These are phyloP conservation scores for Cytospora mali DNA, from an alignment of 2,329 filamentous ascomycete genomes.

Conservation along the genomic window DNA sequence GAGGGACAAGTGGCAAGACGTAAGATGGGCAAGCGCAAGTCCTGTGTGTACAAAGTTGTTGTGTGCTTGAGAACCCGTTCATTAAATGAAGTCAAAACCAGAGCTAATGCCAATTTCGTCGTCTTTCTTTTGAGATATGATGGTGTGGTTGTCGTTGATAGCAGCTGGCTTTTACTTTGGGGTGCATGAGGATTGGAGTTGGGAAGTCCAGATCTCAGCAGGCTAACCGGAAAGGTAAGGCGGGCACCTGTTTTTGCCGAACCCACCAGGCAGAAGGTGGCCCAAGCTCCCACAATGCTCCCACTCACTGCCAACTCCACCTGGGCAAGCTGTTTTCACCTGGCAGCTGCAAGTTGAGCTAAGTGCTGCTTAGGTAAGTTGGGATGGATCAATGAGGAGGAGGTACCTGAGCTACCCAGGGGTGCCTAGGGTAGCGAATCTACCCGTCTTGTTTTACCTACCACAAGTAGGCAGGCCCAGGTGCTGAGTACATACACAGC, in stretches of 20 bases:
- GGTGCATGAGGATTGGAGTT: constrained; percentile 1
- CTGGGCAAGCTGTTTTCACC: background rate
- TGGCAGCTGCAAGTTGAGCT: background rate
- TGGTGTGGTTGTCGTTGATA: background rate
- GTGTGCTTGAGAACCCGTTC: background rate
- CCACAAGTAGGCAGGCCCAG: too few relatives aligned
- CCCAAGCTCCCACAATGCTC: background rate
- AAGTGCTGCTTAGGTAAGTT: background rate
- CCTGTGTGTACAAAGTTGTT: constrained; percentile 8
- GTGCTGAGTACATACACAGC: too few relatives aligned
- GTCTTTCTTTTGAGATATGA: background rate
- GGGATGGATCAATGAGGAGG: too few relatives aligned
- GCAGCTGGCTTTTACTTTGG: constrained; percentile 1
- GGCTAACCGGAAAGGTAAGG: constrained; percentile 1
- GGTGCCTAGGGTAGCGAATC: too few relatives aligned
- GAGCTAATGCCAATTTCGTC: background rate
- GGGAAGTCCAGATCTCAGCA: constrained; percentile 1
- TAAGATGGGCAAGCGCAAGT: background rate
- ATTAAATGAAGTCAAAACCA: background rate
- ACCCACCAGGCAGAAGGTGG: background rate
- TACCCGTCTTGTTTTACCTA: too few relatives aligned
- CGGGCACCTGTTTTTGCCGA: background rate
- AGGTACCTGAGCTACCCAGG: too few relatives aligned
- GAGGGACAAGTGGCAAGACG: constrained; percentile 14
- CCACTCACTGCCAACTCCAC: too few relatives aligned